phyloP scores from a whole-genome alignment of 805 yeast genomes.

The Brettanomyces nanus region DNA sequence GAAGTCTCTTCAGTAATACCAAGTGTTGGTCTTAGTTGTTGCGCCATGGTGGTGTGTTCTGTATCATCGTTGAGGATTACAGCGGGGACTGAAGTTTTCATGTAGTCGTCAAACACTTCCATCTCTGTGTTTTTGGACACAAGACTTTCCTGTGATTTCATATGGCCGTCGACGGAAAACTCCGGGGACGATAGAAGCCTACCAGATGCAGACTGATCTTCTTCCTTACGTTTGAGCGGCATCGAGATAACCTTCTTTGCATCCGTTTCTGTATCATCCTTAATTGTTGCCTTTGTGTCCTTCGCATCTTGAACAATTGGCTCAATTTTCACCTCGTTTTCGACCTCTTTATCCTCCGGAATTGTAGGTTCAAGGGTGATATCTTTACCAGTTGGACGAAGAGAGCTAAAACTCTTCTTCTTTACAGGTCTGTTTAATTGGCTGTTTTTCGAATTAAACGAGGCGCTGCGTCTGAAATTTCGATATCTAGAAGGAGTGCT shows the following conservation, averaged over 20 bases:
- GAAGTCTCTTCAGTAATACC: background rate
- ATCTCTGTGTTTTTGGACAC: background rate
- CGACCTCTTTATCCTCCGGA: constrained; percentile 5
- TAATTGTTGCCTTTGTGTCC: no score
- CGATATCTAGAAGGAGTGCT: background rate
- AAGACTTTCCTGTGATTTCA: background rate
- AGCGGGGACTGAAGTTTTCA: background rate
- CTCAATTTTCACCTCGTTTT: constrained; percentile 1
- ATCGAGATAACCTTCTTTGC: no score
- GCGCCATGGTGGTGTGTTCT: constrained; percentile 1
- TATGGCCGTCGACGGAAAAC: background rate
- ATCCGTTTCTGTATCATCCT: no score
- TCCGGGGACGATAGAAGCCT: no score
- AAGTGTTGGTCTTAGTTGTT: constrained; percentile 3
- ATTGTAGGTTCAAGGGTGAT: background rate
- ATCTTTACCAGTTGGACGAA: background rate
- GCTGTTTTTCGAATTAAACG: no score
- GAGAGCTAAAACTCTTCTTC: background rate
- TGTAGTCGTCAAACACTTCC: background rate
- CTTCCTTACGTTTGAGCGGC: no score
- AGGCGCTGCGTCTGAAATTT: background rate
- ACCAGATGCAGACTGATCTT: no score
- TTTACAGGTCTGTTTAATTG: no score
- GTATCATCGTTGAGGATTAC: background rate
- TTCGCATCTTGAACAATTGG: background rate